These are phyloP conservation scores for Fragilariopsis cylindrus DNA, from an alignment of 108 stramenopile genomes.

Conservation along the genomic window DNA sequence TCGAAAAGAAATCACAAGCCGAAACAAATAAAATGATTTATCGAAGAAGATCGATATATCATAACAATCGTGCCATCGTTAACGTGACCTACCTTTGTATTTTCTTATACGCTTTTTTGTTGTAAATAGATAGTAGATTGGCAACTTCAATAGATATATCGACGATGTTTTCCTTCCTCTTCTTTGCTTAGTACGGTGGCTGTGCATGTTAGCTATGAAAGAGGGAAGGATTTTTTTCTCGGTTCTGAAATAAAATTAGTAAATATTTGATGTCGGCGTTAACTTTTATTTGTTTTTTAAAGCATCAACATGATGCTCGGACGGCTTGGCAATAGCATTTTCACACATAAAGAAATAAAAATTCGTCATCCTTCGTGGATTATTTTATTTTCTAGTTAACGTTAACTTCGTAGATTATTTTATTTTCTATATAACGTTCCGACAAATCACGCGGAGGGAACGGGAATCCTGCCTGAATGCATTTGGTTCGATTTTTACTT, in stretches of 20 bases:
- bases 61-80: not conserved
- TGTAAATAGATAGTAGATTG: not conserved
- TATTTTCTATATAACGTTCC: too few species aligned
- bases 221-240: not conserved
- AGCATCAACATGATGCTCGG: too few species aligned
- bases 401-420: too few species aligned
- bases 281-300: too few species aligned
- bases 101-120: not conserved
- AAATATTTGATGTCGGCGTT: too few species aligned
- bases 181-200: not conserved
- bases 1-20: not conserved
- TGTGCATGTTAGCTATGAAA: not conserved
- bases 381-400: too few species aligned
- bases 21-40: not conserved
- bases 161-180: not conserved
- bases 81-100: not conserved
- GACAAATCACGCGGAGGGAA: too few species aligned
- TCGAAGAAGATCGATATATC: not conserved
- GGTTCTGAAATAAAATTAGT: not conserved
- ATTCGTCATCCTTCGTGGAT: too few species aligned
- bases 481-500: too few species aligned
- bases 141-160: not conserved
- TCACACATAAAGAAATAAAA: too few species aligned
- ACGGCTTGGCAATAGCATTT: too few species aligned
- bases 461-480: too few species aligned